Percentiles rank a stretch among this genome's conserved stretches.
Evolutionary conservation across 2,329 filamentous ascomycete species (phyloP).

Genomic region (Talaromyces sp.): DNA sequence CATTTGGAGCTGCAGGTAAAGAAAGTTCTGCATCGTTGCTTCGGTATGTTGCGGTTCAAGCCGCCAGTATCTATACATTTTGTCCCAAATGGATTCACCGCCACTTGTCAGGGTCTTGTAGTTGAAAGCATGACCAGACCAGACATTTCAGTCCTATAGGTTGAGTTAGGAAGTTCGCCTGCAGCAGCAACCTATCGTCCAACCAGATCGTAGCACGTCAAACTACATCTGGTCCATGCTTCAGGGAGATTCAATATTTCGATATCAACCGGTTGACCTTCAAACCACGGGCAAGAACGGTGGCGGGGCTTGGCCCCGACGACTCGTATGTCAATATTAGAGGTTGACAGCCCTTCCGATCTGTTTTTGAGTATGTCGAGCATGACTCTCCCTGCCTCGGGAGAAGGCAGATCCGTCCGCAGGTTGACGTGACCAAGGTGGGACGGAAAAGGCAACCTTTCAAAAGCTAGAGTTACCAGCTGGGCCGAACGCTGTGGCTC

Average conservation of each 20-base stretch:
- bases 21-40: neutral
- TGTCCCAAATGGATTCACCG: constrained; percentile 3
- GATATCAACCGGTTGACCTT: neutral
- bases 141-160: neutral
- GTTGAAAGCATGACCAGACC: neutral
- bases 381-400: neutral
- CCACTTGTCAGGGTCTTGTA: neutral
- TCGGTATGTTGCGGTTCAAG: neutral
- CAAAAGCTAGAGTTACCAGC: neutral
- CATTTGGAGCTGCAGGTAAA: neutral
- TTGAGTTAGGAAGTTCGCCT: neutral
- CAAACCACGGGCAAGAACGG: constrained; percentile 5
- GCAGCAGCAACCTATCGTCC: neutral
- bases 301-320: neutral
- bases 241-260: neutral
- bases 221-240: neutral
- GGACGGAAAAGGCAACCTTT: constrained; percentile 2
- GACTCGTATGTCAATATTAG: neutral
- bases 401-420: neutral
- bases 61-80: neutral
- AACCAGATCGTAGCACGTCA: constrained; percentile 9
- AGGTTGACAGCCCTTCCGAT: neutral
- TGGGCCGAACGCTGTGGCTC: neutral
- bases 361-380: neutral
- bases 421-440: neutral